Conservation (phyloP, 2,329 filamentous ascomycete species). For the Magnaporthiopsis poae region DNA sequence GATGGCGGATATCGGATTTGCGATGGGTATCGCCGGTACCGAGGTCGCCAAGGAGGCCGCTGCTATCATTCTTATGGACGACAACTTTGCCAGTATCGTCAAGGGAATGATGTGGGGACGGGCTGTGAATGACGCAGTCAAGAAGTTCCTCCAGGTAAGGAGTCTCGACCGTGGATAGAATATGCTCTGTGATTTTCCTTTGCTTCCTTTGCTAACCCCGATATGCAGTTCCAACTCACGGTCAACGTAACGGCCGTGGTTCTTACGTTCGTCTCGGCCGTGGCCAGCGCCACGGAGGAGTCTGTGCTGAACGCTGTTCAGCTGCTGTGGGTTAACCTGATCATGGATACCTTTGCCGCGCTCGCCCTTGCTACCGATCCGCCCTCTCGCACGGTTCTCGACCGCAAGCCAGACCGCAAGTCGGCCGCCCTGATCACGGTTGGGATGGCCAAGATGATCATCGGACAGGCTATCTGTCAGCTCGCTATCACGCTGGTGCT, state of each 20-base stretch:
- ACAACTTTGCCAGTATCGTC: conserved; percentile 79
- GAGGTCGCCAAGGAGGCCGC: conserved; percentile 80
- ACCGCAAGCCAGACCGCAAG: conserved; percentile 59
- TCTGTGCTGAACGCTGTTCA: conserved; percentile 83
- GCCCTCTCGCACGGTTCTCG: conserved; percentile 69
- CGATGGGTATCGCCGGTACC: conserved; percentile 75
- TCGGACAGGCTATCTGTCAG: conserved; percentile 85
- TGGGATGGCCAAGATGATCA: conserved; percentile 99
- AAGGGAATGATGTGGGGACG: conserved; percentile 75
- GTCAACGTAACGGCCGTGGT: conserved; percentile 88
- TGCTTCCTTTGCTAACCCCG: not conserved
- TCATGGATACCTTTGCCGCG: conserved; percentile 93
- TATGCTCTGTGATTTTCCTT: not conserved
- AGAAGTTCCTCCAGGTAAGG: conserved; percentile 51
- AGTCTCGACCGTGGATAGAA: not conserved
- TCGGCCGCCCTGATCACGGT: conserved; percentile 61
- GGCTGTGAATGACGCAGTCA: conserved; percentile 67
- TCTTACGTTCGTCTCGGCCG: conserved; percentile 78
- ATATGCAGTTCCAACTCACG: conserved; percentile 54
- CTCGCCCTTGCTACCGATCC: conserved; percentile 82
- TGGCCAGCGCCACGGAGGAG: conserved; percentile 56
- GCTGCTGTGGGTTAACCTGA: conserved; percentile 90
- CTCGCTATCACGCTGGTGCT: conserved; percentile 69
- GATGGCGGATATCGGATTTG: conserved; percentile 73
- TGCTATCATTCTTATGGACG: conserved; percentile 77